A percentile compares a stretch with the other conserved stretches of the same genome.
Evolutionary conservation across 495 filamentous ascomycete genomes (phyloP).

Genomic region (Hyaloscypha hepaticicola): DNA sequence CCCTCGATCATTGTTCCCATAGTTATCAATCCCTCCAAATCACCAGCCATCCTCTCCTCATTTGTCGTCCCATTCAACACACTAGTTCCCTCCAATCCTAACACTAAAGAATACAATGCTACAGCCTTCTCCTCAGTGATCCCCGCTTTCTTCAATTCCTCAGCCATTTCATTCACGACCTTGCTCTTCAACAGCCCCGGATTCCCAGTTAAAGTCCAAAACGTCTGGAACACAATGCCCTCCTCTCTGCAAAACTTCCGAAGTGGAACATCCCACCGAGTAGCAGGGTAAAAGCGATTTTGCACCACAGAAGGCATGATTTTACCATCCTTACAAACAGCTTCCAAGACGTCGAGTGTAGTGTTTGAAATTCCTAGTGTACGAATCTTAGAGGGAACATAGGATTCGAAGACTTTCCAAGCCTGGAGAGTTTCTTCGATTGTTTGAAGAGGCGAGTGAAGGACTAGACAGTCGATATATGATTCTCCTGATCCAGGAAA

Average conservation of each 20-base stretch:
- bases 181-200: constrained; percentile 51
- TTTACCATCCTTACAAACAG: constrained; percentile 44
- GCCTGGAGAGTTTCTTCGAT: constrained; percentile 59
- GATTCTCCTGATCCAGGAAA: constrained; percentile 39
- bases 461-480: constrained; percentile 71
- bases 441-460: constrained; percentile 67
- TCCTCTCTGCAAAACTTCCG: constrained; percentile 61
- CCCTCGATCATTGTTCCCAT: constrained; percentile 49
- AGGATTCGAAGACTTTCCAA: constrained; percentile 61
- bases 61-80: constrained; percentile 72
- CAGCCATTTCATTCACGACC: constrained; percentile 53
- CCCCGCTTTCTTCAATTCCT: constrained; percentile 40
- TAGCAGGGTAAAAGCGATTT: constrained; percentile 67
- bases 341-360: constrained; percentile 49
- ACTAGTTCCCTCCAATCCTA: constrained; percentile 55
- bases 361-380: constrained; percentile 75
- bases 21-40: constrained; percentile 54
- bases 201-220: constrained; percentile 80
- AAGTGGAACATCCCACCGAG: constrained; percentile 58
- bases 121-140: constrained; percentile 48
- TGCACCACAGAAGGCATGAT: constrained; percentile 67
- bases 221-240: constrained; percentile 67
- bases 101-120: constrained; percentile 67
- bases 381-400: constrained; percentile 61
- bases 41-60: constrained; percentile 60